Conservation (phyloP, 192 early-diverging fungal genomes). For the Dissophora globulifera region DNA sequence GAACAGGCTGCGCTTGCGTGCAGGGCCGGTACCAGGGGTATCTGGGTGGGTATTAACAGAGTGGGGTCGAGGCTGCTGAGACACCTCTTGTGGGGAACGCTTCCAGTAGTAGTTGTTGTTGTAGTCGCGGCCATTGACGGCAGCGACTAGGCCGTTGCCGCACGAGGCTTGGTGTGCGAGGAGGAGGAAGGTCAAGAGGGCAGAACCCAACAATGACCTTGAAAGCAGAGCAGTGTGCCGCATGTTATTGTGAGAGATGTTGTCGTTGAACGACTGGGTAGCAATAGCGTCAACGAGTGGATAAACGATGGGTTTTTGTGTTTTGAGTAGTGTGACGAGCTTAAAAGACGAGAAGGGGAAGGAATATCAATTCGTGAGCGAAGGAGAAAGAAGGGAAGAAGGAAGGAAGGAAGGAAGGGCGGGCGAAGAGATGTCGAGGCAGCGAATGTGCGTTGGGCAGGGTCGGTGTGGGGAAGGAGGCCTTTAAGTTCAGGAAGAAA, state of each 20-base stretch:
- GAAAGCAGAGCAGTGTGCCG: conserved; percentile 7
- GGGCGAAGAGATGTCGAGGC: background rate
- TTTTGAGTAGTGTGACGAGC: background rate
- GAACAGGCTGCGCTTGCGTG: conserved; percentile 23
- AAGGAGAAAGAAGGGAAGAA: conserved; percentile 3
- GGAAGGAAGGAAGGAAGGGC: conserved; percentile 6
- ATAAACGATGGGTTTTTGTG: too few species aligned
- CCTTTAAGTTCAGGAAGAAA: too few species aligned
- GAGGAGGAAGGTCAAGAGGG: conserved; percentile 15
- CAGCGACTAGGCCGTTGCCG: background rate
- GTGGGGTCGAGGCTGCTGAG: background rate
- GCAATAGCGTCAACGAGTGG: conserved; percentile 1
- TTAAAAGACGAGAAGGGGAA: background rate
- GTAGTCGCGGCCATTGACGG: background rate
- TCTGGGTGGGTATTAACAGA: conserved; percentile 6
- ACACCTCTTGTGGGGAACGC: background rate
- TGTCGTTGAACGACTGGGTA: background rate
- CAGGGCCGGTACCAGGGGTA: background rate
- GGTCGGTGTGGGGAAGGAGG: too few species aligned
- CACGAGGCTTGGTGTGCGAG: conserved; percentile 8
- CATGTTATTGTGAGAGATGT: conserved; percentile 5
- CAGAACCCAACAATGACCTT: conserved; percentile 29
- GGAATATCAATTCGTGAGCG: too few species aligned
- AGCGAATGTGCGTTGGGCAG: too few species aligned
- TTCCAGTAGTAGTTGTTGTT: conserved; percentile 12